A percentile compares a stretch with the other conserved stretches of the same genome.
These are phyloP conservation scores for Nakazawaea ambrosiae DNA, from an alignment of 805 yeast species.

Conservation along the genomic window DNA sequence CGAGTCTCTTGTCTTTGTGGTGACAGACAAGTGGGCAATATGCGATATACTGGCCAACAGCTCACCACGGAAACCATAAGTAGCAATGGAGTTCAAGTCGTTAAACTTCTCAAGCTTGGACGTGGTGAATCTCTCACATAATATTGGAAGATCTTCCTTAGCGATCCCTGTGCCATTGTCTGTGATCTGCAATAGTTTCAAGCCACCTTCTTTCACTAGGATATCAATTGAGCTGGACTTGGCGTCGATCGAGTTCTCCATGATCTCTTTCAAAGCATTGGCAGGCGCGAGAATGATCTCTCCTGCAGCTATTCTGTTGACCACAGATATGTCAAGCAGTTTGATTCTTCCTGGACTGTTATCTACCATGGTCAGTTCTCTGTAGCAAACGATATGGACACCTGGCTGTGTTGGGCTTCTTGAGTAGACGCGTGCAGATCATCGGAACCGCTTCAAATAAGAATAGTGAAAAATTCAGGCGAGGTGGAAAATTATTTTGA, in stretches of 20 bases:
- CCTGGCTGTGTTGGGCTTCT: too few relatives aligned
- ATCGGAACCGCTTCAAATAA: too few relatives aligned
- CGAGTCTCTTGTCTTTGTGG: constrained; percentile 58
- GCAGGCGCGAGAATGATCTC: constrained; percentile 92
- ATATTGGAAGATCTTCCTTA: constrained; percentile 61
- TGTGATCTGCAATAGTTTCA: constrained; percentile 75
- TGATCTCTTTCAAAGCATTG: constrained; percentile 86
- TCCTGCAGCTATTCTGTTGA: constrained; percentile 94
- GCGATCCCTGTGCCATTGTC: constrained; percentile 86
- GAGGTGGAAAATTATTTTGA: too few relatives aligned
- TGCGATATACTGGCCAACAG: constrained; percentile 94
- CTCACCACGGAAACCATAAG: constrained; percentile 96
- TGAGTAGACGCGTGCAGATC: too few relatives aligned
- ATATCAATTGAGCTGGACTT: constrained; percentile 67
- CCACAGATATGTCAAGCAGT: constrained; percentile 63
- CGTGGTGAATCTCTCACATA: constrained; percentile 92
- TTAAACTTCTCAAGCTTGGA: constrained; percentile 72
- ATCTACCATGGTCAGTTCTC: neutral
- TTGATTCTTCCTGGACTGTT: too few relatives aligned
- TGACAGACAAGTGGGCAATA: constrained; percentile 72
- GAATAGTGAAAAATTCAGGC: too few relatives aligned
- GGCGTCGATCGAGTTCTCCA: constrained; percentile 93
- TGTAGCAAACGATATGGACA: too few relatives aligned
- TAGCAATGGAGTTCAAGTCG: constrained; percentile 62
- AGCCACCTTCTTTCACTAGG: constrained; percentile 85